phyloP scores from a whole-genome alignment of 148 eudicot species.

The Chenopodium berlandieri region DNA sequence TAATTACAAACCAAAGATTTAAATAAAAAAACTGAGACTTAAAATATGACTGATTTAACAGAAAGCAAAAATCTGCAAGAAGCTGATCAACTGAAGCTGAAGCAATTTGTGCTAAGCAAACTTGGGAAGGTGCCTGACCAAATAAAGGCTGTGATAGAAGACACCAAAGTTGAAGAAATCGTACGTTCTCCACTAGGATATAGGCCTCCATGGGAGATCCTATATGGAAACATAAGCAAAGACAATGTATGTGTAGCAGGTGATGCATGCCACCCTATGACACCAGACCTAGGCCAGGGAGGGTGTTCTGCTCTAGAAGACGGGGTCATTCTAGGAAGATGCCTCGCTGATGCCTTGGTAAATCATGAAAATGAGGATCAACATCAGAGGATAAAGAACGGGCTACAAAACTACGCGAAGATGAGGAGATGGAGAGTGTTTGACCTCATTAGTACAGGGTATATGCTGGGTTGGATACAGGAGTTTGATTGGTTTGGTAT shows the following conservation, averaged over 20 bases:
- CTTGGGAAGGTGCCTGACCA: slow-evolving; percentile 46
- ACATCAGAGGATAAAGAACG: slow-evolving; percentile 32
- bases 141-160: slow-evolving; percentile 30
- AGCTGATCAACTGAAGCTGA: slow-evolving; percentile 45
- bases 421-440: slow-evolving; percentile 54
- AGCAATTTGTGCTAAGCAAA: slow-evolving; percentile 50
- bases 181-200: slow-evolving; percentile 34
- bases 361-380: slow-evolving; percentile 18
- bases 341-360: slow-evolving; percentile 37
- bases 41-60: background rate
- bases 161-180: slow-evolving; percentile 33
- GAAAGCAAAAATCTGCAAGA: slow-evolving; percentile 27
- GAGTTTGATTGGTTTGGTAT: slow-evolving; percentile 38
- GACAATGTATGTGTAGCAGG: slow-evolving; percentile 58
- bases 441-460: slow-evolving; percentile 40
- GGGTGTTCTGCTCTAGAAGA: slow-evolving; percentile 60
- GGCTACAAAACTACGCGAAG: slow-evolving; percentile 33
- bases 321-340: slow-evolving; percentile 44
- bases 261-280: slow-evolving; percentile 65
- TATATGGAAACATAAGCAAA: slow-evolving; percentile 47
- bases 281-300: slow-evolving; percentile 71
- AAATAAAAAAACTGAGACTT: background rate
- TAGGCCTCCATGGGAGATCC: slow-evolving; percentile 46
- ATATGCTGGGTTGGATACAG: slow-evolving; percentile 40
- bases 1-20: too few species aligned